Conservation (phyloP, 108 stramenopile species). For the Nannochloropsis oceanica region DNA sequence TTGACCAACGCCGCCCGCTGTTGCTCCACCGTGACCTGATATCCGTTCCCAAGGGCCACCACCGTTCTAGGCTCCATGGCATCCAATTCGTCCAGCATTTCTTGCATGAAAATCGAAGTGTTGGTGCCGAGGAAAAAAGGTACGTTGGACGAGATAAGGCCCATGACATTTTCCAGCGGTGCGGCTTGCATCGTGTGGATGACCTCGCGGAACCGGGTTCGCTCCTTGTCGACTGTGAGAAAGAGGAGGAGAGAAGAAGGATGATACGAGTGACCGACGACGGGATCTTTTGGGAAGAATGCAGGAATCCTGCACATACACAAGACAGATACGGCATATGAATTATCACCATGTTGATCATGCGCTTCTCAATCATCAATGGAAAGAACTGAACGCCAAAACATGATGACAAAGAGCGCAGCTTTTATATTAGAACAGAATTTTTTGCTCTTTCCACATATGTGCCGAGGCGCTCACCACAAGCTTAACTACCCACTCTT, state of each 20-base stretch:
- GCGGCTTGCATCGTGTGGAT: not conserved
- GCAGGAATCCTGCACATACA: too few species aligned
- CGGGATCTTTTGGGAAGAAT: too few species aligned
- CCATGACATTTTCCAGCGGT: not conserved
- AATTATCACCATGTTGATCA: too few species aligned
- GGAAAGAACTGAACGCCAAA: too few species aligned
- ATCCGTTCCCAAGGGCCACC: not conserved
- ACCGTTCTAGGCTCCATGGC: not conserved
- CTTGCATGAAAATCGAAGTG: not conserved
- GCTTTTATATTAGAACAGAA: too few species aligned
- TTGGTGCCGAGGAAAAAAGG: not conserved
- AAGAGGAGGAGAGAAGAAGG: not conserved
- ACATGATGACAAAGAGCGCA: too few species aligned
- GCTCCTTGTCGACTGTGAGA: not conserved
- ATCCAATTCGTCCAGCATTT: not conserved
- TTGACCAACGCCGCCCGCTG: not conserved
- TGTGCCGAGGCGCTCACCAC: too few species aligned
- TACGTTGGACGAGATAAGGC: not conserved
- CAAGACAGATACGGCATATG: too few species aligned
- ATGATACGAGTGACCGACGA: too few species aligned
- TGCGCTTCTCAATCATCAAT: too few species aligned
- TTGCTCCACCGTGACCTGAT: not conserved
- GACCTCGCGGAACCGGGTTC: not conserved
- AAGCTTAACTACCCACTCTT: not conserved
- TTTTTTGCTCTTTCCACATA: too few species aligned